Percentiles rank a stretch among this genome's conserved stretches.
Evolutionary conservation across 2,329 filamentous ascomycete genomes (phyloP).

Genomic region (Exserohilum rostratum): DNA sequence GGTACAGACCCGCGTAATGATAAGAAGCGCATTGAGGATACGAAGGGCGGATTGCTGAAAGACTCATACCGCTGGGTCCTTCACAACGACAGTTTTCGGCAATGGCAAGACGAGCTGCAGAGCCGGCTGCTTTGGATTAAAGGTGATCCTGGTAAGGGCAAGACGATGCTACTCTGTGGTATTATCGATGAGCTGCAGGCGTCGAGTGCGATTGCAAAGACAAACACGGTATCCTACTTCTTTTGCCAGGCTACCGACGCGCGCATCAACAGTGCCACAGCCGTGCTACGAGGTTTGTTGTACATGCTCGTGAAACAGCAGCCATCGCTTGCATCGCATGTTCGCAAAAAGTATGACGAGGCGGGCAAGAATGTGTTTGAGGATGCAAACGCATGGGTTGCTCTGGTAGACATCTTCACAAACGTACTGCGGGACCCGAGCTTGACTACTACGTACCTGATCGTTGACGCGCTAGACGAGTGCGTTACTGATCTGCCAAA

Average conservation of each 20-base stretch:
- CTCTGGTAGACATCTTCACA: slow-evolving; percentile 42
- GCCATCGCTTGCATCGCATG: slow-evolving; percentile 30
- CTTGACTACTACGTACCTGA: slow-evolving; percentile 5
- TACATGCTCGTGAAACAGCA: slow-evolving; percentile 48
- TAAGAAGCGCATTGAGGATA: neutral
- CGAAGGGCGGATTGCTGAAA: neutral
- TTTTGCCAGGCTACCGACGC: slow-evolving; percentile 39
- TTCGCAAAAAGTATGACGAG: slow-evolving; percentile 34
- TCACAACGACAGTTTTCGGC: neutral
- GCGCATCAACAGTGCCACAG: slow-evolving; percentile 51
- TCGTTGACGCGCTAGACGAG: slow-evolving; percentile 23
- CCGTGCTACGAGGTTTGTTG: slow-evolving; percentile 54
- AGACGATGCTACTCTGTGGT: neutral
- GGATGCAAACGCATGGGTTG: slow-evolving; percentile 39
- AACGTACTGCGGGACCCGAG: slow-evolving; percentile 50
- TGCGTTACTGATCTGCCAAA: slow-evolving; percentile 2
- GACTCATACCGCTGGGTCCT: slow-evolving; percentile 13
- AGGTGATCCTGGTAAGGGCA: neutral
- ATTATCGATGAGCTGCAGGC: neutral
- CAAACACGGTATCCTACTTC: slow-evolving; percentile 31
- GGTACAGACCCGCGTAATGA: slow-evolving; percentile 14
- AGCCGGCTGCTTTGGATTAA: neutral
- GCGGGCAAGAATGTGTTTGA: slow-evolving; percentile 24
- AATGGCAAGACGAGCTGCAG: neutral
- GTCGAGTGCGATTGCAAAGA: neutral